Evolutionary conservation across 2,329 filamentous ascomycete species (phyloP).

Genomic region (Pyrenophora tritici-repentis): DNA sequence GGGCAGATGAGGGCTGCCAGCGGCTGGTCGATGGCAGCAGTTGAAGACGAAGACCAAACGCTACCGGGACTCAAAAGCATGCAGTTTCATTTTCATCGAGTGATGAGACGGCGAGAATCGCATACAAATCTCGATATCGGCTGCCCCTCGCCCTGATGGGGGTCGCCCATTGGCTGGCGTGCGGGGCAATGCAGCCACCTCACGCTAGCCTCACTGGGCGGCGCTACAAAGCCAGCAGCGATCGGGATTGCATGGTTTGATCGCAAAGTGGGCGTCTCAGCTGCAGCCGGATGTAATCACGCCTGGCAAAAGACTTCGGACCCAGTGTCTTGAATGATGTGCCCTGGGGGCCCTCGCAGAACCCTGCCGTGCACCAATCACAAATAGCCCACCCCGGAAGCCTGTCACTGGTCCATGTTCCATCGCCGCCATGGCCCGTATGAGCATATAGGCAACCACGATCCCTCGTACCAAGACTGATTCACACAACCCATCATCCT

Average conservation of each 20-base stretch:
- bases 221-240: slow-evolving; percentile 1
- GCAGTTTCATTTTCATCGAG: no score
- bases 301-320: slow-evolving; percentile 5
- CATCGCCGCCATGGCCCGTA: slow-evolving; percentile 16
- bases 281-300: background rate
- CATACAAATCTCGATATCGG: background rate
- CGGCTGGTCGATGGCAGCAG: no score
- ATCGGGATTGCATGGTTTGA: slow-evolving; percentile 7
- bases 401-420: slow-evolving; percentile 3
- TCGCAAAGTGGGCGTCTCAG: slow-evolving; percentile 8
- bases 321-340: slow-evolving; percentile 2
- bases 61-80: no score
- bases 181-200: background rate
- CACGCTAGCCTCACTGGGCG: background rate
- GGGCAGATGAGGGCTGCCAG: no score
- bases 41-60: no score
- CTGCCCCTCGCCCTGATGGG: background rate
- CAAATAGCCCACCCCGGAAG: background rate
- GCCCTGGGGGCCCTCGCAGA: background rate
- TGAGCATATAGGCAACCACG: slow-evolving; percentile 20
- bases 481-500: slow-evolving; percentile 15
- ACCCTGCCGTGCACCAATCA: slow-evolving; percentile 16
- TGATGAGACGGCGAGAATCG: background rate
- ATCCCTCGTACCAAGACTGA: slow-evolving; percentile 15
- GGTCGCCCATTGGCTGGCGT: background rate